Evolutionary conservation across 345 rosid genomes (phyloP).

Genomic region (Pistacia integerrima): DNA sequence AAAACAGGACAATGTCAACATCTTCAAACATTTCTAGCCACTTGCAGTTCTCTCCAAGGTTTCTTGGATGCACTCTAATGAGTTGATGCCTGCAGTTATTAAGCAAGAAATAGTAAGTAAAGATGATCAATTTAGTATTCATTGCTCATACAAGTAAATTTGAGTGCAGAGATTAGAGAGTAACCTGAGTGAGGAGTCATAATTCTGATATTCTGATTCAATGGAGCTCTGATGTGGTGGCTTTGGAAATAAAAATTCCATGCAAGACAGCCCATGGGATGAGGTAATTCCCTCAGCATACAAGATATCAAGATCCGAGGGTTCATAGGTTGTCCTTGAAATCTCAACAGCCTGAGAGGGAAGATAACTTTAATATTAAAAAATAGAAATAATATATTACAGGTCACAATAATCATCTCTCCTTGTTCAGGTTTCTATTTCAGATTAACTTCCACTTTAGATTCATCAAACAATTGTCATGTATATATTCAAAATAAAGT

Average conservation of each 20-base stretch:
- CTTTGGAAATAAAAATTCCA: slow-evolving; percentile 74
- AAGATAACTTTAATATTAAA: slow-evolving; percentile 14
- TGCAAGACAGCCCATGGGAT: slow-evolving; percentile 65
- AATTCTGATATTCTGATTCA: slow-evolving; percentile 34
- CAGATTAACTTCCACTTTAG: slow-evolving; percentile 3
- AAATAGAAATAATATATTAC: background rate
- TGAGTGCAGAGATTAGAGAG: slow-evolving; percentile 14
- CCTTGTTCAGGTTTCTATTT: slow-evolving; percentile 7
- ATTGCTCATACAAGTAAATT: background rate
- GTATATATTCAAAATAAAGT: background rate
- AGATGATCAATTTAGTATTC: background rate
- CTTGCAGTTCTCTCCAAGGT: slow-evolving; percentile 76
- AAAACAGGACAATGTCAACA: slow-evolving; percentile 35
- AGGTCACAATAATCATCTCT: slow-evolving; percentile 1
- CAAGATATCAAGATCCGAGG: slow-evolving; percentile 81
- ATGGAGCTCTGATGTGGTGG: slow-evolving; percentile 28
- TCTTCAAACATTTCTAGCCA: slow-evolving; percentile 90
- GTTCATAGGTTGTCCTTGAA: slow-evolving; percentile 65
- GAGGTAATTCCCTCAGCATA: slow-evolving; percentile 75
- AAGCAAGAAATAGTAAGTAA: slow-evolving; percentile 5
- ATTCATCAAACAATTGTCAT: background rate
- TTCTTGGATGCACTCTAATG: slow-evolving; percentile 67
- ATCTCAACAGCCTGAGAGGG: slow-evolving; percentile 72
- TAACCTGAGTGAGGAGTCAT: slow-evolving; percentile 53
- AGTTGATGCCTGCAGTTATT: background rate